Conservation (phyloP, 805 yeast species). For the Wickerhamiella qilinensis region DNA sequence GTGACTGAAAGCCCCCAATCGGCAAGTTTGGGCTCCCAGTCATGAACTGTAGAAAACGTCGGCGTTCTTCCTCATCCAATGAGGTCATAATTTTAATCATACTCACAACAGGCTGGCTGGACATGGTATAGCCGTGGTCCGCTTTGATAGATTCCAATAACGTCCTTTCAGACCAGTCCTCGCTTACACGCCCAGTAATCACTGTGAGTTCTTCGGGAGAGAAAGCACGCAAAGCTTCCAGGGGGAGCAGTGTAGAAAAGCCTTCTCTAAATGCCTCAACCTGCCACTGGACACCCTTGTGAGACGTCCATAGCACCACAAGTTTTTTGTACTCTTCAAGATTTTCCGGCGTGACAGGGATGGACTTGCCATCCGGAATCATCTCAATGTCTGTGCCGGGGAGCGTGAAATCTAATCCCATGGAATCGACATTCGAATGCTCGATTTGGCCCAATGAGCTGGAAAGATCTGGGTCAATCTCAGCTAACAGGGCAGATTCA, state of each 20-base stretch:
- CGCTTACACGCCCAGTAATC: slow-evolving; percentile 62
- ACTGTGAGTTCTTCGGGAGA: slow-evolving; percentile 57
- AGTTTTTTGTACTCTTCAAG: slow-evolving; percentile 38
- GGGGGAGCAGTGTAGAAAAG: slow-evolving; percentile 70
- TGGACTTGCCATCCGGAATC: slow-evolving; percentile 36
- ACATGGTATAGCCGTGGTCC: slow-evolving; percentile 75
- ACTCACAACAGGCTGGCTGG: slow-evolving; percentile 44
- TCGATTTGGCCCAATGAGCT: slow-evolving; percentile 6
- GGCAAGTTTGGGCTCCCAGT: slow-evolving; percentile 92
- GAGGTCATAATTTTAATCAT: slow-evolving; percentile 45
- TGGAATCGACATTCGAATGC: slow-evolving; percentile 30
- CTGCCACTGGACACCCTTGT: slow-evolving; percentile 49
- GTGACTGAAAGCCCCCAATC: slow-evolving; percentile 76
- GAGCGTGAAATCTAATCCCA: slow-evolving; percentile 48
- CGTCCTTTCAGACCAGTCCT: slow-evolving; percentile 59
- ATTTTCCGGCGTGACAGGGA: slow-evolving; percentile 35
- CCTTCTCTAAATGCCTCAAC: slow-evolving; percentile 59
- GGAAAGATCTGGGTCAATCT: slow-evolving; percentile 11
- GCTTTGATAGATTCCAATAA: slow-evolving; percentile 51
- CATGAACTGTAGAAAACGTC: slow-evolving; percentile 67
- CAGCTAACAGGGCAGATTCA: slow-evolving; percentile 3
- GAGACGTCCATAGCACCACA: slow-evolving; percentile 44
- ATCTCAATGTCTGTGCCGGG: slow-evolving; percentile 64
- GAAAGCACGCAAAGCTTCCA: slow-evolving; percentile 51
- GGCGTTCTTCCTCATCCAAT: slow-evolving; percentile 38